Evolutionary conservation across 441 rosid genomes (phyloP), one percentile per base, ranked within the genome.

Genomic region (Pelargonium myrrhifolium): DNA sequence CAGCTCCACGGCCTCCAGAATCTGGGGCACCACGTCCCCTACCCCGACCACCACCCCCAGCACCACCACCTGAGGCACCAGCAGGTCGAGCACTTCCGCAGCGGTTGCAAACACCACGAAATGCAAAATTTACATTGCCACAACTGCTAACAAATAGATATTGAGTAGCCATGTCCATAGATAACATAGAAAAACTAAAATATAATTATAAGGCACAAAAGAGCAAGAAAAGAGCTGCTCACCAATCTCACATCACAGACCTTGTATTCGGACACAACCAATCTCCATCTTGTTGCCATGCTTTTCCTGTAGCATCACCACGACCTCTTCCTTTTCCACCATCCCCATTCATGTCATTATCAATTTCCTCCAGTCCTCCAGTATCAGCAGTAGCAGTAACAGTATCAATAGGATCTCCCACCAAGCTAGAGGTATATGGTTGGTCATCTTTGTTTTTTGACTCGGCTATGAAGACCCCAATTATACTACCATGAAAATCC

Each of bases 181-280:
- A 31, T 70, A 68, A 37, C 28, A 69, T 1, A 71, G 43, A 24
- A 17, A 2, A 22, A 18, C 22, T 31, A 56, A 68, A 61, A 42
- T 69, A 71, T 37, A 65, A 47, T 1, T 20, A 47, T n/a, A 65
- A 43, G 35, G 68, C 72, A 80, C 58, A 79, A 76, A 83, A 81
- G 85, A 87, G 86, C 83, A 83, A 85, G 96, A 85, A 82, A 78
- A 78, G 84, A 83, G 99, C 89, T 76, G 96, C 99, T 94, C 97
- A 91, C 97, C 97, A 75, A 89, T 87, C 65, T 94, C 92, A 90
- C 81, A 90, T 84, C 96, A 94, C 97, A 91, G 97, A 89, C 99
- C 99, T 94, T 92, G 97, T 89, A 92, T 94, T 94, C 49, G 96
- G 91, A 85, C 99, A 94, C 79, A 81, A 66, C 99, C 99, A 94